phyloP scores from a whole-genome alignment of 208 protist species.

The Angomonas ambiguus region DNA sequence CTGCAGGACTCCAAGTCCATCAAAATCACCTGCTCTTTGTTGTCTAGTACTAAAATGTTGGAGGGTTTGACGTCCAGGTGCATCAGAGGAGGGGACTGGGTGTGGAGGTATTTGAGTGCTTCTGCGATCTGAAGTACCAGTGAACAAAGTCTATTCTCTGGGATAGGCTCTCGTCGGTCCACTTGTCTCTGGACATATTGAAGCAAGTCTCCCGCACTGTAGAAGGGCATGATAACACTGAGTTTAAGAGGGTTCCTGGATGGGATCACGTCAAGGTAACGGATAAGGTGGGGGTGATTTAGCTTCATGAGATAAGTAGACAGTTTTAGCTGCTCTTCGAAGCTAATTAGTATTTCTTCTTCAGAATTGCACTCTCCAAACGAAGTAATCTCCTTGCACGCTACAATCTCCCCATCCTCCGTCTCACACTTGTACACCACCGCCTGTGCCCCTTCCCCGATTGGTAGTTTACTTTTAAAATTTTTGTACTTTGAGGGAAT shows the following conservation, averaged over 20 bases:
- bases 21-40: constrained; percentile 79
- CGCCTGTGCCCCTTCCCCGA: constrained; percentile 78
- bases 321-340: constrained; percentile 47
- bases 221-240: constrained; percentile 80
- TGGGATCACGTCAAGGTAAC: constrained; percentile 73
- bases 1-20: constrained; percentile 85
- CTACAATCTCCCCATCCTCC: constrained; percentile 62
- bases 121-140: constrained; percentile 74
- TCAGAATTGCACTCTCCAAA: too few species aligned
- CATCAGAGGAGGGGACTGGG: constrained; percentile 65
- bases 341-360: constrained; percentile 24
- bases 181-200: constrained; percentile 59
- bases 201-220: constrained; percentile 70
- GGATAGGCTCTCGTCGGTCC: constrained; percentile 37
- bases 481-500: constrained; percentile 41
- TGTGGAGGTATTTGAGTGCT: constrained; percentile 80
- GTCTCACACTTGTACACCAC: constrained; percentile 77
- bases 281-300: constrained; percentile 76
- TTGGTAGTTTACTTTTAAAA: constrained; percentile 29
- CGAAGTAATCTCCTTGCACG: constrained; percentile 84
- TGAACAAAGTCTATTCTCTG: constrained; percentile 64
- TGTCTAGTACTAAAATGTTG: constrained; percentile 80
- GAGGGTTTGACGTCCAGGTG: constrained; percentile 89
- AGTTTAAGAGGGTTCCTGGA: constrained; percentile 44
- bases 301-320: constrained; percentile 65